A percentile compares a stretch with the other conserved stretches of the same genome.
These are phyloP conservation scores for Podila epigama DNA, from an alignment of 192 early-diverging fungal genomes.

Conservation along the genomic window DNA sequence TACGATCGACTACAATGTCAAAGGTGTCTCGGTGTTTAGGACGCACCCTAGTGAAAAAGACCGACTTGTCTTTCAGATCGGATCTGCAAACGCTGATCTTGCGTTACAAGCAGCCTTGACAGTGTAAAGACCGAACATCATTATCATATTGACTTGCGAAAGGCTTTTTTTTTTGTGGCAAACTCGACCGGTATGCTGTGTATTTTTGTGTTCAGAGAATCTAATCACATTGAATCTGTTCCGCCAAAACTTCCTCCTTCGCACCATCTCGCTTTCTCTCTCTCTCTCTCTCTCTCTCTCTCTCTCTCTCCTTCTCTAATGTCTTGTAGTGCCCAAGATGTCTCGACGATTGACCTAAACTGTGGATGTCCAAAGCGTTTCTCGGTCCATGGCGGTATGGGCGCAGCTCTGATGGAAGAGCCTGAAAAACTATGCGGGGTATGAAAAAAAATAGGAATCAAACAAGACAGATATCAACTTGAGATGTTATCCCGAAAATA, in stretches of 20 bases:
- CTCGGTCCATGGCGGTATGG: conserved; percentile 94
- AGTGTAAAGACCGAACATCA: conserved; percentile 61
- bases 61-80: conserved; percentile 90
- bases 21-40: conserved; percentile 71
- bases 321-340: conserved; percentile 73
- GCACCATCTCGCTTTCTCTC: too few species aligned
- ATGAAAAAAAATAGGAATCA: not conserved
- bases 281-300: too few species aligned
- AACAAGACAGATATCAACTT: too few species aligned
- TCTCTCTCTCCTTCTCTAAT: too few species aligned
- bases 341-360: conserved; percentile 93
- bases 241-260: too few species aligned
- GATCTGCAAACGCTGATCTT: conserved; percentile 85
- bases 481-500: conserved; percentile 14
- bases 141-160: too few species aligned
- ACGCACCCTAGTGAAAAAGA: conserved; percentile 81
- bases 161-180: too few species aligned
- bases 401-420: conserved; percentile 85
- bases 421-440: conserved; percentile 82
- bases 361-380: conserved; percentile 98
- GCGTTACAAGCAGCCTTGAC: conserved; percentile 86
- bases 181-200: too few species aligned
- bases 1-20: conserved; percentile 75
- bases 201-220: too few species aligned
- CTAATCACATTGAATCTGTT: too few species aligned